A percentile compares a stretch with the other conserved stretches of the same genome.
Evolutionary conservation across 2,329 filamentous ascomycete genomes (phyloP).

Genomic region (Lojkania enalia): DNA sequence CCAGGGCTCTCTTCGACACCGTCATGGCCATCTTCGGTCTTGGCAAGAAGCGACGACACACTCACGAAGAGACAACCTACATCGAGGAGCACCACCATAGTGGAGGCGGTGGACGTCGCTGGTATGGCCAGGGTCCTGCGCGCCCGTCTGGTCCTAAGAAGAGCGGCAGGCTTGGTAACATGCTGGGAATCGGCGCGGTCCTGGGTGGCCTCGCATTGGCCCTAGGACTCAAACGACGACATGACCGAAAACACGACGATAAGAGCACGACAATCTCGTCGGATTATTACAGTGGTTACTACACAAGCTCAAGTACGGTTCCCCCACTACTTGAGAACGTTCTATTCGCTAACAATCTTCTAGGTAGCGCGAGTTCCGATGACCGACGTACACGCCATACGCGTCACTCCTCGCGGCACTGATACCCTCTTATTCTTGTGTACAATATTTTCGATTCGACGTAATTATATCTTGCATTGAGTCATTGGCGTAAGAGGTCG

Average conservation of each 20-base stretch:
- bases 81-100: constrained; percentile 66
- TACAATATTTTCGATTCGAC: constrained; percentile 18
- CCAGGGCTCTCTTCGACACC: constrained; percentile 59
- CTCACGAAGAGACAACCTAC: constrained; percentile 62
- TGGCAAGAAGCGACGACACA: constrained; percentile 54
- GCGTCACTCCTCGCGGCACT: constrained; percentile 39
- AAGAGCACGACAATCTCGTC: constrained; percentile 47
- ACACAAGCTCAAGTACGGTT: constrained; percentile 53
- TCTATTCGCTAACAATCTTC: constrained; percentile 22
- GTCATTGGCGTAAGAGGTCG: constrained; percentile 11
- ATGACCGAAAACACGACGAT: constrained; percentile 45
- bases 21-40: constrained; percentile 64
- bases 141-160: constrained; percentile 42
- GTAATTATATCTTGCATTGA: constrained; percentile 11
- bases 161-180: constrained; percentile 39
- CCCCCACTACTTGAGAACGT: neutral
- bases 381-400: constrained; percentile 48
- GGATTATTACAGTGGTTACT: constrained; percentile 53
- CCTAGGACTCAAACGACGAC: constrained; percentile 50
- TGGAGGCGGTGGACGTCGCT: constrained; percentile 55
- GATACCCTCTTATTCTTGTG: constrained; percentile 12
- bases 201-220: constrained; percentile 50
- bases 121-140: constrained; percentile 50
- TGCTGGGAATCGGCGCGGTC: constrained; percentile 46
- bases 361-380: constrained; percentile 50